Base-by-base conservation (phyloP, 2,329 filamentous ascomycete genomes). In the Xylariaceae sp. region DNA sequence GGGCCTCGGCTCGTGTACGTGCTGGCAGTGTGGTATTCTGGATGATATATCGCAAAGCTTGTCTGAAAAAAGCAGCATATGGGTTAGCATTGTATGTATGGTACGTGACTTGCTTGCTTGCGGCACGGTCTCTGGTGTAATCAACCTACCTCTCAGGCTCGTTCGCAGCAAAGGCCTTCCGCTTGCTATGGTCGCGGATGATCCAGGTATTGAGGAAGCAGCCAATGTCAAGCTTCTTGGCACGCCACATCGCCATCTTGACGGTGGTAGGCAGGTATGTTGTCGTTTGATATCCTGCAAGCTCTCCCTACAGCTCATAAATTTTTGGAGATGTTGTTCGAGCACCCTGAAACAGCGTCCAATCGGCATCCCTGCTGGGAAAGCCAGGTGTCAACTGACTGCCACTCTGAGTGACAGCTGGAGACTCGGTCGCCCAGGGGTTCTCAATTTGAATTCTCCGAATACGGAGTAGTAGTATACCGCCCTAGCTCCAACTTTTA, bases 111-210 rank as follows among this genome's bases (percentile, higher is more conserved):
- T n/a, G n/a, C n/a, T n/a, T 30, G 18, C 44, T 36, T 44, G 47
- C 18, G 38, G 8, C 14, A 23, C n/a, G n/a, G n/a, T n/a, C n/a
- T n/a, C 16, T 28, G 12, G 29, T 27, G 13, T 23, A 30, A 21
- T 34, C 38, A 50, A 48, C 63, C 48, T 71, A 94, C 89, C 90
- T 83, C 68, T 96, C 85, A 4, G 88, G 79, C 70, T 98, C 92
- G 59, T 83, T 71, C 61, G 88, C 74, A 59, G 84, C 85, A 58
- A 89, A 96, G 43, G 88, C 86, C 69, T 94, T 90, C 57, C 92
- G 85, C 78, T 97, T 98, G 39, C 88, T 89, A 69, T 97, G 88
- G 66, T 98, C 92, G 56, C 92, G 87, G 61, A 98, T 84, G 51
- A 86, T 77, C 52, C 83, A 83, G 62, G 83, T 78, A 60, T 96